phyloP scores from a whole-genome alignment of 2,329 filamentous ascomycete species.

The Colletotrichum spinosum region DNA sequence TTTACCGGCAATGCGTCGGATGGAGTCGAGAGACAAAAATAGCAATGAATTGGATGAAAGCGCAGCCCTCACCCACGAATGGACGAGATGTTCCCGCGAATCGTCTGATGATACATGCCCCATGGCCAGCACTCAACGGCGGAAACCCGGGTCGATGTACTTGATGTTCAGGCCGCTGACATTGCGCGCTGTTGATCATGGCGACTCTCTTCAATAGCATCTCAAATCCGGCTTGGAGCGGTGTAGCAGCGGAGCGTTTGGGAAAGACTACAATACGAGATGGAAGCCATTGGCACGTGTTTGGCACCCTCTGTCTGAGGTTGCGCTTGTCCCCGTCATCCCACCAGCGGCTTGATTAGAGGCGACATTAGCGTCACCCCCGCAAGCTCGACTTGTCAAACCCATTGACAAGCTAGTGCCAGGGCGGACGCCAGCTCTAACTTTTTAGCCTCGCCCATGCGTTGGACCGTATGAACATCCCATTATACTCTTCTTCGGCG shows the following conservation, averaged over 20 bases:
- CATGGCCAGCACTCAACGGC: no score
- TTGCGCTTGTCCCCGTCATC: constrained; percentile 35
- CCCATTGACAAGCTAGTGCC: constrained; percentile 18
- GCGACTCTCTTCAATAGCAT: no score
- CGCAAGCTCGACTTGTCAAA: constrained; percentile 37
- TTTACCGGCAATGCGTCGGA: not conserved
- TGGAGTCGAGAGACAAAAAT: constrained; percentile 25
- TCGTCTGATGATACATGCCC: no score
- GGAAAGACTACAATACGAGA: no score
- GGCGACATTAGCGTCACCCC: constrained; percentile 35
- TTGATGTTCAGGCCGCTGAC: no score
- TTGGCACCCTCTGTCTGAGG: constrained; percentile 28
- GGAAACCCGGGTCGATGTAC: no score
- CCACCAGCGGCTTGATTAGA: constrained; percentile 12
- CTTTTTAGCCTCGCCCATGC: not conserved
- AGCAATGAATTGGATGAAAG: constrained; percentile 32
- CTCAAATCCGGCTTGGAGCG: no score
- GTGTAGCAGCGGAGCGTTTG: no score
- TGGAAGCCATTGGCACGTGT: constrained; percentile 18
- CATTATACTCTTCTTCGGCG: no score
- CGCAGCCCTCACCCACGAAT: not conserved
- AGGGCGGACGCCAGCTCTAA: constrained; percentile 18
- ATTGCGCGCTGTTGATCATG: no score
- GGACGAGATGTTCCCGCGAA: no score
- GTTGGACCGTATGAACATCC: constrained; percentile 19